Evolutionary conservation across 192 early-diverging fungal species (phyloP), one percentile per base, ranked within the genome.

Genomic region (Chytriomyces sp.): DNA sequence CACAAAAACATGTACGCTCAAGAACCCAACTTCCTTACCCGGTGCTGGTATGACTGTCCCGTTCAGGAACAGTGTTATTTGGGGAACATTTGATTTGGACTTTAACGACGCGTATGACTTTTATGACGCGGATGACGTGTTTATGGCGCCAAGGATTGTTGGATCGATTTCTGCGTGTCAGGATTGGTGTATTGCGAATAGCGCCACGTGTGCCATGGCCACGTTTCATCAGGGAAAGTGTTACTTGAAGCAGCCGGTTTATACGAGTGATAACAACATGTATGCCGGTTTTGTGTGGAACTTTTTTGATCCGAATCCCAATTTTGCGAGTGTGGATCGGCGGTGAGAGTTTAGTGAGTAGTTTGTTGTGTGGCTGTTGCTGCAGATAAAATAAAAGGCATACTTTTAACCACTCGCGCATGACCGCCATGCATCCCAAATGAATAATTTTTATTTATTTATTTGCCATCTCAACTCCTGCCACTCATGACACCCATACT

Each of bases 191-290:
- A 57, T 57, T 20, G 53, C 20, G 20, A 57, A 57, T 57, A 20
- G 13, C 3, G 53, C 13, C 13, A 20, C 53, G 53, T 57, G 53
- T 20, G 53, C 20, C 13, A 20, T 57, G 20, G 53, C 53, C 53
- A 57, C 53, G 20, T 57, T 57, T 57, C 11, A 20, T 57, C 13
- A 20, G 13, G 53, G 53, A 20, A 18, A 57, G 11, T 57, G 53
- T 57, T 57, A 57, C 53, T 18, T 57, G 53, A 57, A 57, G 53
- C 53, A 57, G 53, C 53, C 53, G 11, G 53, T 57, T 20, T 57
- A 57, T 57, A 18, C 53, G 11, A 20, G 53, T 11, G 20, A 57
- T 20, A 20, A 11, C 13, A 57, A 57, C 53, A 57, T 57, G 3
- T 57, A 57, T 20, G 53, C 53, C 11, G 53, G 53, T 0, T 11